Conservation (phyloP, 345 rosid species). For the Citrus sp. region DNA sequence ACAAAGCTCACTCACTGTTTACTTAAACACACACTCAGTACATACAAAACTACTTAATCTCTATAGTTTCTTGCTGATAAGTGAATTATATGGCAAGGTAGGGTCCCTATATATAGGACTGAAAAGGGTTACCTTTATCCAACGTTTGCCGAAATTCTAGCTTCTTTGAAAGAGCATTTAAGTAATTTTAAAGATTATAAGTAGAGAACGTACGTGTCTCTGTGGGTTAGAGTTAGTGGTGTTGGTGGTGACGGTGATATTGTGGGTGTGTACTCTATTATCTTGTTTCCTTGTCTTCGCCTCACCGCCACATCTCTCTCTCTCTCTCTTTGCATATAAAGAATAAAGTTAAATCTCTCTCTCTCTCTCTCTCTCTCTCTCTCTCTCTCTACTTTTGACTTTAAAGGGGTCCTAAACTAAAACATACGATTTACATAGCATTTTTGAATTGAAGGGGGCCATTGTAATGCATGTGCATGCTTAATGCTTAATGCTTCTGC, state of each 20-base stretch:
- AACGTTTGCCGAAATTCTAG: conserved; percentile 13
- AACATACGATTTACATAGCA: too few species aligned
- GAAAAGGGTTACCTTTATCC: not conserved
- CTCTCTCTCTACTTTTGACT: too few species aligned
- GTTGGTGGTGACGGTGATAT: conserved; percentile 7
- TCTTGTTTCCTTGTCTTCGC: not conserved
- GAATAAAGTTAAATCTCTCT: too few species aligned
- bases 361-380: not conserved
- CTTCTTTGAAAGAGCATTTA: not conserved
- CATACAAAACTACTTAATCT: not conserved
- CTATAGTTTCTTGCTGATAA: not conserved
- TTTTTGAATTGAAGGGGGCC: too few species aligned
- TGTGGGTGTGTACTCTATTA: not conserved
- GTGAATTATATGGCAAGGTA: not conserved
- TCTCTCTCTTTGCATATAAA: not conserved
- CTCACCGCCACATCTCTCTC: not conserved
- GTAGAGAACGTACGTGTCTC: conserved; percentile 1
- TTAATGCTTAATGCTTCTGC: too few species aligned
- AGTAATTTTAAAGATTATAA: not conserved
- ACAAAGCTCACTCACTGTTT: not conserved
- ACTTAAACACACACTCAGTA: not conserved
- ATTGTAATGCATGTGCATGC: too few species aligned
- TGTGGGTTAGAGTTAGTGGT: conserved; percentile 1
- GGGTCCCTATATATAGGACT: conserved; percentile 17
- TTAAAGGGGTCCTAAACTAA: too few species aligned